Evolutionary conservation across 1,284 basidiomycete genomes (phyloP), one percentile per base, ranked within the genome.

Genomic region (Uromyces viciae-fabae): DNA sequence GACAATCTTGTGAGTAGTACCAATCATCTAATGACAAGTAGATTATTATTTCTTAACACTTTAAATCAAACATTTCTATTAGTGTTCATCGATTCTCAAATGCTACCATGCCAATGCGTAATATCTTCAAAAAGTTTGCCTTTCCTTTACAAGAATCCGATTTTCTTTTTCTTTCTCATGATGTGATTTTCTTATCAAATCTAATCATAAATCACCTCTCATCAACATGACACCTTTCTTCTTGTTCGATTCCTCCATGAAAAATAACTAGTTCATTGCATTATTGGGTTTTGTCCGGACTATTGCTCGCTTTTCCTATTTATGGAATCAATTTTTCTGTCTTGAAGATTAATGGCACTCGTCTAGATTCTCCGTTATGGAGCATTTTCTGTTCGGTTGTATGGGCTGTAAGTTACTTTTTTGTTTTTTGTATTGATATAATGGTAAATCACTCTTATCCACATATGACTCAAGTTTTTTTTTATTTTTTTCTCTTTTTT

Each of bases 11-110:
- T 92, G 81, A 81, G 89, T 25, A n/a, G 38, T 81, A 83, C 75
- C n/a, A 22, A 36, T 54, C 46, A 25, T 71, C 40, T 11, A 17
- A 22, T 22, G 52, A 52, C 17, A 66, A 56, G 25, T 56, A 40
- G n/a, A 43, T 58, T 0, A 5, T 7, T 28, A 28, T 15, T 25
- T 31, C 33, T 25, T 56, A 7, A 64, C 36, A n/a, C 28, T 60
- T 33, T 33, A 33, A 52, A 74, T 76, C n/a, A 54, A 66, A 54
- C 36, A n/a, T n/a, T n/a, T n/a, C n/a, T n/a, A n/a, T n/a, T n/a
- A 79, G 77, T 85, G 90, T 97, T 0, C 95, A 98, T 86, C 91
- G 93, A 25, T 99, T 99, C 89, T 97, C 94, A 43, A 91, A 95
- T 86, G 92, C 91, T 1, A 98, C 96, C 0, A 97, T 99, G 92